These are phyloP conservation scores for Vicia villosa DNA, from an alignment of 306 rosid genomes.

Conservation along the genomic window DNA sequence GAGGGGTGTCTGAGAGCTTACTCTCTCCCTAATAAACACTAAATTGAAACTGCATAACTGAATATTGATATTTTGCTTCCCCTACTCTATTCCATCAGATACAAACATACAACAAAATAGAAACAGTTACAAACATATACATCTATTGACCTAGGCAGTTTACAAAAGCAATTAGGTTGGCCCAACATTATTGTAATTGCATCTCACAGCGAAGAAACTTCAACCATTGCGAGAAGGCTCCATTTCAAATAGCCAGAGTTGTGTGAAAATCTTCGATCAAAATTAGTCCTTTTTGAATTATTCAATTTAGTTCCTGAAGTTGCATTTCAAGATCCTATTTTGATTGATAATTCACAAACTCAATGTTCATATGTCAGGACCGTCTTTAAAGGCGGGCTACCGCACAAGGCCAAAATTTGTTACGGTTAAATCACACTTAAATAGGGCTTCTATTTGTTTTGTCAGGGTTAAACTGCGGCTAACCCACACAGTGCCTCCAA, in stretches of 20 bases:
- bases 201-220: background rate
- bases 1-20: background rate
- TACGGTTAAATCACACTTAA: too few relatives aligned
- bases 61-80: background rate
- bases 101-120: background rate
- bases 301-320: background rate
- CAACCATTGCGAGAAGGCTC: background rate
- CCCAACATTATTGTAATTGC: background rate
- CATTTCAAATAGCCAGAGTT: background rate
- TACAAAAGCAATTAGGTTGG: background rate
- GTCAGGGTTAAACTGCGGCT: too few relatives aligned
- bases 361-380: too few relatives aligned
- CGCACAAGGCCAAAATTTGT: too few relatives aligned
- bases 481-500: too few relatives aligned
- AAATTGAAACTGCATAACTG: background rate
- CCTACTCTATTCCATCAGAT: background rate
- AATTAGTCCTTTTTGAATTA: too few relatives aligned
- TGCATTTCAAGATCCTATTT: background rate
- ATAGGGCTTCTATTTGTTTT: too few relatives aligned
- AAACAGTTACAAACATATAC: background rate
- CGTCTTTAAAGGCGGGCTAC: too few relatives aligned
- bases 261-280: background rate
- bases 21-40: background rate
- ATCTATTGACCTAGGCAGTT: background rate
- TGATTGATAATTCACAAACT: background rate